These are phyloP conservation scores for Gymnopus androsaceus DNA, from an alignment of 1,284 basidiomycete genomes.

Conservation along the genomic window DNA sequence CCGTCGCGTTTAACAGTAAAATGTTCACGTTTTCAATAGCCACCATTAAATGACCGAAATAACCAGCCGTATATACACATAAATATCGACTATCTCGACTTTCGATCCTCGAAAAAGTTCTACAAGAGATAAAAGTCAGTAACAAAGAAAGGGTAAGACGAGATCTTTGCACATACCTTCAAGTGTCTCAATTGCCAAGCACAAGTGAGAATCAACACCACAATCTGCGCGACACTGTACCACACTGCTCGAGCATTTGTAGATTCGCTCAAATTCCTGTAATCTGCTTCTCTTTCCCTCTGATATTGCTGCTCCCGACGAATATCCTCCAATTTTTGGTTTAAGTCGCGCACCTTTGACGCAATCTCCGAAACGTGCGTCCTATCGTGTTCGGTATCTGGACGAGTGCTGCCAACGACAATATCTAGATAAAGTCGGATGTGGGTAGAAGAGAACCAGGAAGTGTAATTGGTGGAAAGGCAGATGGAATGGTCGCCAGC, in stretches of 20 bases:
- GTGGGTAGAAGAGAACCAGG: slow-evolving; percentile 85
- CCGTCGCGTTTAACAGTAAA: no score
- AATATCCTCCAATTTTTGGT: slow-evolving; percentile 91
- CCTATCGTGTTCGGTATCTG: slow-evolving; percentile 81
- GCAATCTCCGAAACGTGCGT: slow-evolving; percentile 88
- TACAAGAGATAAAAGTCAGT: slow-evolving; percentile 32
- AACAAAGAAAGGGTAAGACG: slow-evolving; percentile 8
- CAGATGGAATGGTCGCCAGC: slow-evolving; percentile 98
- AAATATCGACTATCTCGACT: slow-evolving; percentile 56
- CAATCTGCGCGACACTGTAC: slow-evolving; percentile 90
- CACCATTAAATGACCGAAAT: background rate
- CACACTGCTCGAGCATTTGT: slow-evolving; percentile 91
- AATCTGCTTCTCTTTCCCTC: slow-evolving; percentile 92
- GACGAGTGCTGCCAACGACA: slow-evolving; percentile 84
- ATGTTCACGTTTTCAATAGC: background rate
- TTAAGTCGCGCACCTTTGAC: slow-evolving; percentile 86
- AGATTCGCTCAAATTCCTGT: slow-evolving; percentile 84
- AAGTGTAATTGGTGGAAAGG: slow-evolving; percentile 84
- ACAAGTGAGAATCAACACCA: slow-evolving; percentile 83
- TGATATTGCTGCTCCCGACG: slow-evolving; percentile 97
- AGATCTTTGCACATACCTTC: slow-evolving; percentile 60
- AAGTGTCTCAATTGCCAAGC: slow-evolving; percentile 93
- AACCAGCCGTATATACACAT: background rate
- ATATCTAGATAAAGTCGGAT: slow-evolving; percentile 96
- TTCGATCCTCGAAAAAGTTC: slow-evolving; percentile 90